phyloP scores from a whole-genome alignment of 1,284 basidiomycete genomes.

The Fomitopsis betulina region DNA sequence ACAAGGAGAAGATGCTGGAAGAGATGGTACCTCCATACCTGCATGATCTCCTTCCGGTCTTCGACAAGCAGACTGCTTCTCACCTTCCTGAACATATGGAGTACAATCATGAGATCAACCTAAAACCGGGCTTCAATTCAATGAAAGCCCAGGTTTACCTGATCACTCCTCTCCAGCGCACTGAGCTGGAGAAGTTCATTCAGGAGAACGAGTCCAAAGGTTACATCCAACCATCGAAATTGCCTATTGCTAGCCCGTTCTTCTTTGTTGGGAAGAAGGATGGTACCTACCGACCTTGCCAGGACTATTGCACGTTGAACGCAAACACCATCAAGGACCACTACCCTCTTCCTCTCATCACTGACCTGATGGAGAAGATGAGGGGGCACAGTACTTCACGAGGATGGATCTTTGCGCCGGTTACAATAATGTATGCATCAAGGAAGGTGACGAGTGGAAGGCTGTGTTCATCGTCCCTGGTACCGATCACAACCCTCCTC shows the following conservation, averaged over 20 bases:
- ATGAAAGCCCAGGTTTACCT: slow-evolving; percentile 19
- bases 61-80: slow-evolving; percentile 9
- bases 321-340: no score
- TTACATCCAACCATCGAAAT: slow-evolving; percentile 23
- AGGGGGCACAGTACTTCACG: slow-evolving; percentile 25
- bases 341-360: slow-evolving; percentile 30
- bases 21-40: no score
- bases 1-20: no score
- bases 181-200: slow-evolving; percentile 17
- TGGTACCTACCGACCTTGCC: slow-evolving; percentile 23
- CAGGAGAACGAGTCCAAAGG: no score
- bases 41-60: slow-evolving; percentile 11
- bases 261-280: slow-evolving; percentile 41
- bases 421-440: no score
- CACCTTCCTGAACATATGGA: slow-evolving; percentile 10
- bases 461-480: slow-evolving; percentile 10
- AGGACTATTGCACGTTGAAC: no score
- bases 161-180: slow-evolving; percentile 20
- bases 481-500: slow-evolving; percentile 1
- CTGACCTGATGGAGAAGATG: slow-evolving; percentile 28
- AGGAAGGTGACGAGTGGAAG: no score
- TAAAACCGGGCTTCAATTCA: slow-evolving; percentile 8
- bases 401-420: slow-evolving; percentile 32
- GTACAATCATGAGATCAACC: slow-evolving; percentile 18
- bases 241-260: slow-evolving; percentile 26